Evolutionary conservation across 768 basidiomycete genomes (phyloP).

Genomic region (Leucocoprinus leucothites): DNA sequence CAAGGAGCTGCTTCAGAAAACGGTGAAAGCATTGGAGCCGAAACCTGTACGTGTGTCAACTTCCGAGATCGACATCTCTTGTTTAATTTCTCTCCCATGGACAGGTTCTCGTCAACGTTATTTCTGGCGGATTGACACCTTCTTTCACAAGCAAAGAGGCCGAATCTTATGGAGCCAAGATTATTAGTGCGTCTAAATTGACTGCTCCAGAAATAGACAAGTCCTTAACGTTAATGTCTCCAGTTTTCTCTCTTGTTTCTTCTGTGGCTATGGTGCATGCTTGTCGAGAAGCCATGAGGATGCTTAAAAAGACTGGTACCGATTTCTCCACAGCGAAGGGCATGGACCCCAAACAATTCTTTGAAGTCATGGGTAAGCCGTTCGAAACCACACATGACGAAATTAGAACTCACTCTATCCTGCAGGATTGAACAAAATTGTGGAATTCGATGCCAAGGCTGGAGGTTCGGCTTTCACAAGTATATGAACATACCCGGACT

Average conservation of each 20-base stretch:
- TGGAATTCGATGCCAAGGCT: slow-evolving; percentile 16
- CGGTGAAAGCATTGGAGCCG: slow-evolving; percentile 65
- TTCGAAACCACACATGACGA: neutral
- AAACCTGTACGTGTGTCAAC: slow-evolving; percentile 48
- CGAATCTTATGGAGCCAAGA: slow-evolving; percentile 67
- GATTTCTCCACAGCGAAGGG: slow-evolving; percentile 57
- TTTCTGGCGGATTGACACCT: slow-evolving; percentile 75
- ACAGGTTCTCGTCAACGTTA: slow-evolving; percentile 73
- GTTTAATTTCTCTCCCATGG: neutral
- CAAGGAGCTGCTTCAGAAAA: slow-evolving; percentile 57
- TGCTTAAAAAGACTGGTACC: slow-evolving; percentile 74
- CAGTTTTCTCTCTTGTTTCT: slow-evolving; percentile 76
- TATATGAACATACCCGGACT: slow-evolving; percentile 3
- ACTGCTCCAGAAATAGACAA: neutral
- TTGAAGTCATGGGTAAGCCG: slow-evolving; percentile 65
- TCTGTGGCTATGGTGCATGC: slow-evolving; percentile 76
- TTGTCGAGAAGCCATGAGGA: slow-evolving; percentile 74
- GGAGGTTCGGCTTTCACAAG: slow-evolving; percentile 15
- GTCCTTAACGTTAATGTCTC: neutral
- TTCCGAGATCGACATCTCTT: neutral
- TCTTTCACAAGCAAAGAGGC: slow-evolving; percentile 70
- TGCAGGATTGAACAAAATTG: slow-evolving; percentile 14
- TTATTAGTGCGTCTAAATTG: slow-evolving; percentile 53
- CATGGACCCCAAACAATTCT: slow-evolving; percentile 78
- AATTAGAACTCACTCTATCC: neutral